These are phyloP conservation scores for Cubamyces sp. DNA, from an alignment of 768 basidiomycete species.

Conservation along the genomic window DNA sequence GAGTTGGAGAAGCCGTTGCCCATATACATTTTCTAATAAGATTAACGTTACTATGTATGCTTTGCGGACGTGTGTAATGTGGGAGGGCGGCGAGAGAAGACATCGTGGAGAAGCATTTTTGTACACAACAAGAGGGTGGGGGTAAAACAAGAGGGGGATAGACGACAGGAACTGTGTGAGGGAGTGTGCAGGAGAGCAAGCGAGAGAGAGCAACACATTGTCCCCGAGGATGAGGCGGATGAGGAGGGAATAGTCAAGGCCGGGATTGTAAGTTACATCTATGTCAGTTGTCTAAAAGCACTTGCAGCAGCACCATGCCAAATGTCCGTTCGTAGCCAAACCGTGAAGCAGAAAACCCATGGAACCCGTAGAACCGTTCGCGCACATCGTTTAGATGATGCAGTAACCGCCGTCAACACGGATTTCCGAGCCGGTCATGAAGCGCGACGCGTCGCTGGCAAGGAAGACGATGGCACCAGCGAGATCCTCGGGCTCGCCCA, in stretches of 20 bases:
- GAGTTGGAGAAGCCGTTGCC: neutral
- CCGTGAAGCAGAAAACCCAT: neutral
- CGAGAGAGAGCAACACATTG: conserved; percentile 21
- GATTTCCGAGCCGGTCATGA: conserved; percentile 86
- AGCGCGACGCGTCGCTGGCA: conserved; percentile 86
- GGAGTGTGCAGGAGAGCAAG: conserved; percentile 7
- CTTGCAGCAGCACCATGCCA: conserved; percentile 8
- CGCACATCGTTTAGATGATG: conserved; percentile 46
- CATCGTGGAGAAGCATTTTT: neutral
- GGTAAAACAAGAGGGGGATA: neutral
- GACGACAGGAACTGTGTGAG: neutral
- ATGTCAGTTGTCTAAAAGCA: conserved; percentile 15
- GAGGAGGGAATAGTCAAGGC: conserved; percentile 8
- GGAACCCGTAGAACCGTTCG: neutral
- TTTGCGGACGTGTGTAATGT: neutral
- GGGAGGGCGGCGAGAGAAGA: no score
- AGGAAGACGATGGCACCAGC: conserved; percentile 90
- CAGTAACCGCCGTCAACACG: conserved; percentile 93
- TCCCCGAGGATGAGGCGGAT: conserved; percentile 10
- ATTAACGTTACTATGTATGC: conserved; percentile 22
- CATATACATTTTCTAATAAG: conserved; percentile 20
- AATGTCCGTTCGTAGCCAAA: conserved; percentile 10
- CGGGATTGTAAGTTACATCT: conserved; percentile 22
- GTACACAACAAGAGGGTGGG: conserved; percentile 5
- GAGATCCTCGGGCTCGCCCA: conserved; percentile 93